phyloP scores from a whole-genome alignment of 2,329 filamentous ascomycete genomes.

The Fusarium sp. region DNA sequence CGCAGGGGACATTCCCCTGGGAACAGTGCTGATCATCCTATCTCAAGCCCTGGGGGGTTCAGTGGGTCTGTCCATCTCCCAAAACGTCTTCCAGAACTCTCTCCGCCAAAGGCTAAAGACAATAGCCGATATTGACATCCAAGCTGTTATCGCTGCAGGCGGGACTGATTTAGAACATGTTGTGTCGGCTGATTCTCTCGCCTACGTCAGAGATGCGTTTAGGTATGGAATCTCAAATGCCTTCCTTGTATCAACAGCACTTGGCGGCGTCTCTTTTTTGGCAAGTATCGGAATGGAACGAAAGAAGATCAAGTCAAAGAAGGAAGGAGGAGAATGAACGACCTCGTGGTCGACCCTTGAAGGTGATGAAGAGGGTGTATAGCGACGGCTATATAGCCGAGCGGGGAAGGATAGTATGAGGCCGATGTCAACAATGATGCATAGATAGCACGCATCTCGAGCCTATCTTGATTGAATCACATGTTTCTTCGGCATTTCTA shows the following conservation, averaged over 20 bases:
- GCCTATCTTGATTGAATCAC: background rate
- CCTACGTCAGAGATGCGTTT: conserved; percentile 30
- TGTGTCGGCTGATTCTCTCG: conserved; percentile 14
- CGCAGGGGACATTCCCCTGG: conserved; percentile 56
- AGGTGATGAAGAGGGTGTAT: background rate
- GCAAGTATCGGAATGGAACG: conserved; percentile 37
- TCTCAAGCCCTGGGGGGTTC: conserved; percentile 58
- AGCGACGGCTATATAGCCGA: conserved; percentile 5
- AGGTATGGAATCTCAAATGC: conserved; percentile 28
- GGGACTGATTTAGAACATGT: conserved; percentile 25
- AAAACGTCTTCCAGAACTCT: conserved; percentile 38
- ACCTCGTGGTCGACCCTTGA: background rate
- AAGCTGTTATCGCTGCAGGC: conserved; percentile 27
- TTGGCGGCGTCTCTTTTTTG: conserved; percentile 33
- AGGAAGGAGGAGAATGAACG: background rate
- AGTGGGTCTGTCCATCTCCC: conserved; percentile 34
- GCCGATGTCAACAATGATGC: background rate
- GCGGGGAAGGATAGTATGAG: background rate
- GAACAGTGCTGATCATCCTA: conserved; percentile 58
- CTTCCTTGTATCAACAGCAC: conserved; percentile 35
- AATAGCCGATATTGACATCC: conserved; percentile 17
- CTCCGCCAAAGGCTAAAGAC: conserved; percentile 6
- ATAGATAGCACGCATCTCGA: background rate
- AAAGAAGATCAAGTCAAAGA: conserved; percentile 24
- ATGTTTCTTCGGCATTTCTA: background rate